Percentiles rank a stretch among this genome's conserved stretches.
These are phyloP conservation scores for Candida rishiriensis DNA, from an alignment of 805 yeast genomes.

Conservation along the genomic window DNA sequence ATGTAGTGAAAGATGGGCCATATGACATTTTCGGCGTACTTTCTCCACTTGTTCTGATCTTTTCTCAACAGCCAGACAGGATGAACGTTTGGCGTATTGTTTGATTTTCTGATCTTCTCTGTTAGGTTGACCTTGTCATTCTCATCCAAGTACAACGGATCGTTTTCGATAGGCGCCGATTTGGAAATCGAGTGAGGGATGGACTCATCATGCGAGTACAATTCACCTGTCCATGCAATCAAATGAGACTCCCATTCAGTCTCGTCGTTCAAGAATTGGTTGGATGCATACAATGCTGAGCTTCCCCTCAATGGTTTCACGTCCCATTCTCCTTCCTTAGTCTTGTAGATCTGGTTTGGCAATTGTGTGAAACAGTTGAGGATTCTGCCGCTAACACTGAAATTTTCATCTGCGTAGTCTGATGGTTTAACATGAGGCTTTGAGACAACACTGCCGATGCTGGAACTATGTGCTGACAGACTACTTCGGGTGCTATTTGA, in stretches of 20 bases:
- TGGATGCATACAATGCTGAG: conserved; percentile 76
- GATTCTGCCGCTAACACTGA: conserved; percentile 58
- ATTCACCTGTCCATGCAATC: conserved; percentile 95
- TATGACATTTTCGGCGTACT: conserved; percentile 80
- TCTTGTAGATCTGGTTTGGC: conserved; percentile 55
- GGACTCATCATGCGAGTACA: conserved; percentile 32
- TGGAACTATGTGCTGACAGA: no score
- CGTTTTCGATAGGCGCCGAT: conserved; percentile 38
- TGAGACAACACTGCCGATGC: not conserved
- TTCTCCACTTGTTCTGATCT: conserved; percentile 80
- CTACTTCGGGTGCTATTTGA: no score
- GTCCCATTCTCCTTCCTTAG: conserved; percentile 44
- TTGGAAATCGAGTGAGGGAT: conserved; percentile 23
- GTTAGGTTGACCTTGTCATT: conserved; percentile 52
- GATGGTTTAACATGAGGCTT: conserved; percentile 6
- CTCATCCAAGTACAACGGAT: conserved; percentile 56
- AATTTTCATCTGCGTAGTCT: conserved; percentile 21
- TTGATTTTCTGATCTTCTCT: conserved; percentile 39
- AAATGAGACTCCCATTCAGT: conserved; percentile 84
- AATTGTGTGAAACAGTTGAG: conserved; percentile 63
- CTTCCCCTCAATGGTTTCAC: conserved; percentile 71
- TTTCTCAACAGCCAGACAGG: conserved; percentile 87
- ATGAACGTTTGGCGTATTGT: conserved; percentile 52
- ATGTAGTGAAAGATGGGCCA: conserved; percentile 98
- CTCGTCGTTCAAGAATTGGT: conserved; percentile 55